A percentile compares a stretch with the other conserved stretches of the same genome.
Evolutionary conservation across 2,329 filamentous ascomycete genomes (phyloP).

Genomic region (Fusarium nelsonii): DNA sequence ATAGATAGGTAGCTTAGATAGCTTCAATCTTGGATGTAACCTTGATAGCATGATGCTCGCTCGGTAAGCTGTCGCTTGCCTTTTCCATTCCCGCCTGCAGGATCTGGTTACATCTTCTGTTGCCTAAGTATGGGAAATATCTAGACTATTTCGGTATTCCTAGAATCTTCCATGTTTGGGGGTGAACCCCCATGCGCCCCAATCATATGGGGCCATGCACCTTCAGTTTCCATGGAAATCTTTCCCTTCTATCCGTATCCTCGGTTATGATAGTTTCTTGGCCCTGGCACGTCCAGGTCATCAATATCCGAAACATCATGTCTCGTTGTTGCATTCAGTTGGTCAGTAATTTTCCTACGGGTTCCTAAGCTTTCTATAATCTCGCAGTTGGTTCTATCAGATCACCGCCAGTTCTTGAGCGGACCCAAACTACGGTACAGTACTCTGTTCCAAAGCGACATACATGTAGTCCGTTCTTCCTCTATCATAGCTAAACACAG

Average conservation of each 20-base stretch:
- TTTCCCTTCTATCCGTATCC: constrained; percentile 2
- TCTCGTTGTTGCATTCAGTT: not conserved
- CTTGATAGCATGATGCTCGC: not conserved
- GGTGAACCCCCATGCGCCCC: constrained; percentile 3
- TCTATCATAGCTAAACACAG: not conserved
- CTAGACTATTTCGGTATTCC: not conserved
- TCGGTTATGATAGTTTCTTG: constrained; percentile 4
- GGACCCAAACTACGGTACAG: not conserved
- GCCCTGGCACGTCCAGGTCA: not conserved
- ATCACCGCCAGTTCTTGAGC: not conserved
- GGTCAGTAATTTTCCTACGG: not conserved
- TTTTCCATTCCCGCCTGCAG: not conserved
- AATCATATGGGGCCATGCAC: constrained; percentile 1
- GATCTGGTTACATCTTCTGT: not conserved
- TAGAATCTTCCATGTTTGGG: constrained; percentile 14
- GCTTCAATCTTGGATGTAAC: constrained; percentile 6
- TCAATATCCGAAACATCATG: not conserved
- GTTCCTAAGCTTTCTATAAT: not conserved
- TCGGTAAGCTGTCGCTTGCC: not conserved
- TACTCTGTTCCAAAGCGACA: not conserved
- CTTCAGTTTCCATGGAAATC: constrained; percentile 2
- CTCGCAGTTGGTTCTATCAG: not conserved
- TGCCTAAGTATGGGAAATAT: not conserved
- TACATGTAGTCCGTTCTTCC: not conserved
- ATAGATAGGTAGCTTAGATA: not conserved